Evolutionary conservation across 805 yeast species (phyloP), one percentile per base, ranked within the genome.

Genomic region (Candida gorgasii): DNA sequence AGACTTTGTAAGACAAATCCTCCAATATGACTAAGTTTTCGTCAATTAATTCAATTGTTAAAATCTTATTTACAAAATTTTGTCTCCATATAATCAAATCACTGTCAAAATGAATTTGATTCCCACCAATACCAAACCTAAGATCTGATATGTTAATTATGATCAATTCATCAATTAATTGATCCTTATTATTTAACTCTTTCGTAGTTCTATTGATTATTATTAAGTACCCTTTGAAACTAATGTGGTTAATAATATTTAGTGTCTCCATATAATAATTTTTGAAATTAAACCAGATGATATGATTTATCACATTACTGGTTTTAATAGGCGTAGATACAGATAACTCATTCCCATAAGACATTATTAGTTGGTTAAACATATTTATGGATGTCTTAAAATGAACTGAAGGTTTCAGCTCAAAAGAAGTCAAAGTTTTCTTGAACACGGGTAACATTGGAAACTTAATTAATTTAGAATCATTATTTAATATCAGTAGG

Each of bases 211-310:
- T 46, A 45, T 68, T 68, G 19, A 70, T 50, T 12, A 68, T 22
- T 3, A 71, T 50, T 40, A 71, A 46, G 42, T 55, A 65, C 45
- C 61, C 65, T 11, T 61, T 57, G 40, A 56, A 61, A 69, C 70
- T 65, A 38, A 67, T 54, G 31, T 67, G 73, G 39, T 57, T 46
- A 4, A 64, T 52, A 4, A 71, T 58, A 37, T 67, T 67, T 38
- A 67, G 53, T 3, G 60, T 45, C 24, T 64, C 71, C 39, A 59
- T 45, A 20, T 53, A 57, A 43, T 59, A 62, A 46, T 65, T 63
- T 31, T 55, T 57, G 44, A 67, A 68, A 41, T 61, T 63, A 45
- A 57, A 69, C 76, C 76, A 71, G 8, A 68, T 44, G 4, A 65
- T 54, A 41, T 69, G 74, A 43, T 64, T 64, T 5, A 50, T 41